These are phyloP conservation scores for Erodium moschatum DNA, from an alignment of 441 rosid species.

Conservation along the genomic window DNA sequence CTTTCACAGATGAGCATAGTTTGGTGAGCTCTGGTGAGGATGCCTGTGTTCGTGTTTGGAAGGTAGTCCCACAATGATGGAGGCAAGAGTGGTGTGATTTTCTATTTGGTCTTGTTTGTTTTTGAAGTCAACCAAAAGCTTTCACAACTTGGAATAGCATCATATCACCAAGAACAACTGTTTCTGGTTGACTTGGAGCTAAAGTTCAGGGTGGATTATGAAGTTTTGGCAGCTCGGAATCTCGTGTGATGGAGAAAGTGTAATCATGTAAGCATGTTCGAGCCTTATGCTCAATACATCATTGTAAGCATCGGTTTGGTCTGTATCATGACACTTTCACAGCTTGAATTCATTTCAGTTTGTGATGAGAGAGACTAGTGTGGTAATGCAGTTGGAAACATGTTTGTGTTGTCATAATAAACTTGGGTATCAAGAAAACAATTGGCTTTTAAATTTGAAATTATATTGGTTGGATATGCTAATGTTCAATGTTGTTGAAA, in stretches of 20 bases:
- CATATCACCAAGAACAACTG: neutral
- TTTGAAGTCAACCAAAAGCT: neutral
- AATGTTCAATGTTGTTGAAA: too few relatives aligned
- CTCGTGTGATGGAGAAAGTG: conserved; percentile 2
- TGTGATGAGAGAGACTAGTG: neutral
- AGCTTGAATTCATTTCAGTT: neutral
- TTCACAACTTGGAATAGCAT: neutral
- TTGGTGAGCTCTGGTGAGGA: conserved; percentile 92
- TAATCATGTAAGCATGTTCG: neutral
- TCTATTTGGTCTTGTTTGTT: neutral
- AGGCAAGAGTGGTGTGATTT: neutral
- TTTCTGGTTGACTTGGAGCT: neutral
- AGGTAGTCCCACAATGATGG: conserved; percentile 36
- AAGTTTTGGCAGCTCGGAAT: neutral
- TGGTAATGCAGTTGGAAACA: too few relatives aligned
- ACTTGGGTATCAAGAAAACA: too few relatives aligned
- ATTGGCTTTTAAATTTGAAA: too few relatives aligned
- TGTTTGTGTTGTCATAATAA: too few relatives aligned
- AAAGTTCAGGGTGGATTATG: neutral
- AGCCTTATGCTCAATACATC: neutral
- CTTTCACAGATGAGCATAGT: conserved; percentile 54
- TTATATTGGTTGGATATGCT: too few relatives aligned
- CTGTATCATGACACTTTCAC: neutral
- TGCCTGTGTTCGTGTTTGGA: conserved; percentile 91
- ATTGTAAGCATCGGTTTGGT: conserved; percentile 1